Percentiles rank a stretch among this genome's conserved stretches.
Conservation (phyloP, 2,329 filamentous ascomycete genomes). For the Xylariaceae sp. region DNA sequence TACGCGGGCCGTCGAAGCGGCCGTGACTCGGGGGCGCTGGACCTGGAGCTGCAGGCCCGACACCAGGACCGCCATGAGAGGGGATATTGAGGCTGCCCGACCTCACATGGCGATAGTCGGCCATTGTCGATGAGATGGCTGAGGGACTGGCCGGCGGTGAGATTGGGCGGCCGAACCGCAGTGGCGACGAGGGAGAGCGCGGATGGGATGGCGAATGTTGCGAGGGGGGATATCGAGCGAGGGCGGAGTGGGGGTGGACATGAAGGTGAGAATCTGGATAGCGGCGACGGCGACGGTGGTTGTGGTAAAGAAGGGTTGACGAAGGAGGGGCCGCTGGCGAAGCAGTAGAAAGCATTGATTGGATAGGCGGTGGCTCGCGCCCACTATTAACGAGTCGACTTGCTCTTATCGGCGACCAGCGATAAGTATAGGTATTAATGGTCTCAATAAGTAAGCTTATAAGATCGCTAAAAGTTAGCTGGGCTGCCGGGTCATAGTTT, state of each 20-base stretch:
- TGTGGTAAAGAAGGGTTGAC: conserved; percentile 19
- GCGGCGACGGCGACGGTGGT: conserved; percentile 9
- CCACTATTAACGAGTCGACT: conserved; percentile 9
- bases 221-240: conserved; percentile 1
- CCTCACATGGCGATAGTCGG: conserved; percentile 53
- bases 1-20: conserved; percentile 55
- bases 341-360: conserved; percentile 20
- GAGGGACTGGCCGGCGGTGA: conserved; percentile 12
- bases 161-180: conserved; percentile 18
- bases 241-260: neutral
- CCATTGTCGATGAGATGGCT: conserved; percentile 30
- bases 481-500: too few species aligned
- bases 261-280: conserved; percentile 3
- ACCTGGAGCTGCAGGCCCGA: conserved; percentile 25
- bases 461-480: too few species aligned
- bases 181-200: conserved; percentile 8
- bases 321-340: conserved; percentile 19
- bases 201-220: conserved; percentile 1
- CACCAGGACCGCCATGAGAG: conserved; percentile 34
- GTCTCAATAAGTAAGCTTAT: too few species aligned
- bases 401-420: conserved; percentile 11
- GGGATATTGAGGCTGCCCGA: conserved; percentile 53
- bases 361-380: conserved; percentile 8
- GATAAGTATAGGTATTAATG: too few species aligned
- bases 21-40: conserved; percentile 21